Percentiles rank a stretch among this genome's conserved stretches.
Evolutionary conservation across 345 rosid genomes (phyloP).

Genomic region (Combretum micranthum): DNA sequence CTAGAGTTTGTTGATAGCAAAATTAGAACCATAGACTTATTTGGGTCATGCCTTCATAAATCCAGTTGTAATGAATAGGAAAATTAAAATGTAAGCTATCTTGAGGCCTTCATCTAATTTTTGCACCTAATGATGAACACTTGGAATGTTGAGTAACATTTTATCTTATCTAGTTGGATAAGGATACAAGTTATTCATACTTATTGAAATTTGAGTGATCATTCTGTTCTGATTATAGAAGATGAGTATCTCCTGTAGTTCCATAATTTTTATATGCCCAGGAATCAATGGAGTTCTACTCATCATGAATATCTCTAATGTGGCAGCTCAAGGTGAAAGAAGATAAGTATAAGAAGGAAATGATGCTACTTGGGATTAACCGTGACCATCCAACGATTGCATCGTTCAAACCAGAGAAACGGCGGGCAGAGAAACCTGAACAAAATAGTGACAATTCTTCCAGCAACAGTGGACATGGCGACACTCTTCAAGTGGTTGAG

Average conservation of each 20-base stretch:
- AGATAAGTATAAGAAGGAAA: slow-evolving; percentile 88
- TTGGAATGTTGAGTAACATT: not conserved
- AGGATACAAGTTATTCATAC: no score
- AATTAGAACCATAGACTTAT: not conserved
- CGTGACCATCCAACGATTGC: slow-evolving; percentile 58
- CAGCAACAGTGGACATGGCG: slow-evolving; percentile 29
- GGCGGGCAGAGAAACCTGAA: slow-evolving; percentile 41
- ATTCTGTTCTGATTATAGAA: no score
- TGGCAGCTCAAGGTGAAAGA: slow-evolving; percentile 66
- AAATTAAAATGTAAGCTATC: not conserved
- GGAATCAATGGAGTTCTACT: not conserved
- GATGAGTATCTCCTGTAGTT: no score
- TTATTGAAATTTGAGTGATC: no score
- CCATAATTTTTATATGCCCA: no score
- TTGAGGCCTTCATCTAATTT: not conserved
- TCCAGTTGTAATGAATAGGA: slow-evolving; percentile 1
- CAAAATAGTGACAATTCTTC: slow-evolving; percentile 33
- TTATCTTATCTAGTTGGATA: not conserved
- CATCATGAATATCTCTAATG: not conserved
- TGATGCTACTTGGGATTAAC: slow-evolving; percentile 48
- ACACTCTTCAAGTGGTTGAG: slow-evolving; percentile 67
- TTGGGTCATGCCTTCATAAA: not conserved
- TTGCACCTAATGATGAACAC: not conserved
- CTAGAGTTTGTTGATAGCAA: not conserved
- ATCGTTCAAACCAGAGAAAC: slow-evolving; percentile 82